Base-by-base conservation (phyloP, 1,139 yeast species). In the Candida glucosophila region DNA sequence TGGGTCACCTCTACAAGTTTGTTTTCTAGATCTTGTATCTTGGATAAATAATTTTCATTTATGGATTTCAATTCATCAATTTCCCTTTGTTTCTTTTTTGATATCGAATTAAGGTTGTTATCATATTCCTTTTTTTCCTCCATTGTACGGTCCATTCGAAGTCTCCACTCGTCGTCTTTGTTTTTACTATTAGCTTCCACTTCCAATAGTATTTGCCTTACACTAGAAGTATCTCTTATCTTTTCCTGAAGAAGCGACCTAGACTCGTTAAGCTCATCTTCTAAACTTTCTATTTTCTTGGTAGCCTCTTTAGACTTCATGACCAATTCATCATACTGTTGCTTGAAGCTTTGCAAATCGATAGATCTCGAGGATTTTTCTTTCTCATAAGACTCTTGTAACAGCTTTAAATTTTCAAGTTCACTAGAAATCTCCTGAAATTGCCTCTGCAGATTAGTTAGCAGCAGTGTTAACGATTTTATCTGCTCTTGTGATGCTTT, bases 231-330 rank as follows among this genome's bases (percentile, higher is more conserved):
- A 51, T 90, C 97, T 25, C 88, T 63, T 1, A 79, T 73, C 35
- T 94, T 70, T 38, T 86, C 95, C 41, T 78, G 90, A 6, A 88
- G 54, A 48, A 76, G 63, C 22, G 71, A 67, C 33, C 85, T 70
- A 4, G 82, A 62, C 32, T 88, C 97, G 6, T 70, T 59, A 10
- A 88, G 52, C 41, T 88, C 95, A 32, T 85, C 95, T 39, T 82
- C 88, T 25, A 88, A 51, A 3, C 74, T 67, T 31, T 82, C 90
- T 15, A 72, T 60, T 35, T 72, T 67, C 28, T 62, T 60, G 17
- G 65, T 63, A 4, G 76, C 60, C 40, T 88, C 97, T 34, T 71
- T 71, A 17, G 77, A 54, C 29, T 79, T 73, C 68, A 79, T 69
- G 5, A 64, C 51, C 26, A 85, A 52, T 43, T 88, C 97, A 24